Percentiles rank a stretch among this genome's conserved stretches.
Conservation (phyloP, 305 asterid genomes). For the Solanum aculeatissimum region DNA sequence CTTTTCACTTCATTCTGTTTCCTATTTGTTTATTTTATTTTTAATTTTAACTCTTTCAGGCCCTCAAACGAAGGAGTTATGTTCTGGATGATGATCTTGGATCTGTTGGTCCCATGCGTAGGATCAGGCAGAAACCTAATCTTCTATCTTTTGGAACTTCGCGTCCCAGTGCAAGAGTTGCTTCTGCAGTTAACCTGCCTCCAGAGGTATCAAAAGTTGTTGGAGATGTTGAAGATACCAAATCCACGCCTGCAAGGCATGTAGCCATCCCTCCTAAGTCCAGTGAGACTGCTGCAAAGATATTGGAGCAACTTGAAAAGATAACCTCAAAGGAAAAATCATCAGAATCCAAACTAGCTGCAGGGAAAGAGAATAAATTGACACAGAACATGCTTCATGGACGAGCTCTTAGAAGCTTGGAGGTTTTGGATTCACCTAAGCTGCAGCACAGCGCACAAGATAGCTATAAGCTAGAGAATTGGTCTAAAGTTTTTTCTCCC, state of each 20-base stretch:
- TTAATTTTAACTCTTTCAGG: conserved; percentile 25
- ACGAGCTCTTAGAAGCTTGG: conserved; percentile 51
- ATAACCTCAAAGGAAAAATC: conserved; percentile 57
- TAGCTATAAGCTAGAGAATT: conserved; percentile 28
- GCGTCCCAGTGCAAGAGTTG: conserved; percentile 19
- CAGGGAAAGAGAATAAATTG: conserved; percentile 33
- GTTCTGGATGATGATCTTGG: conserved; percentile 68
- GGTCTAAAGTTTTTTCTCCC: conserved; percentile 15
- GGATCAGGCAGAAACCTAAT: conserved; percentile 66
- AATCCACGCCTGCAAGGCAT: conserved; percentile 41
- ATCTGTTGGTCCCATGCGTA: conserved; percentile 68
- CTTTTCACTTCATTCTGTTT: conserved; percentile 1
- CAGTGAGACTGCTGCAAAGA: conserved; percentile 65
- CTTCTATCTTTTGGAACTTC: conserved; percentile 30
- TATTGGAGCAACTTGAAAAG: conserved; percentile 70
- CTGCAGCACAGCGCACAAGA: conserved; percentile 27
- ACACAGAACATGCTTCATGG: conserved; percentile 50
- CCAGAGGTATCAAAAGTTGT: conserved; percentile 21
- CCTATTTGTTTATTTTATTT: conserved; percentile 3
- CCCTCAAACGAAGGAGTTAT: conserved; percentile 66
- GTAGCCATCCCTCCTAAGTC: conserved; percentile 51
- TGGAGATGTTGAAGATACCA: conserved; percentile 28
- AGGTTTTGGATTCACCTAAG: conserved; percentile 45
- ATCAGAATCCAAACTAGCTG: conserved; percentile 35
- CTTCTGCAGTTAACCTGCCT: conserved; percentile 20